Conservation (phyloP, 495 filamentous ascomycete species). For the Penicillium crystallinum region DNA sequence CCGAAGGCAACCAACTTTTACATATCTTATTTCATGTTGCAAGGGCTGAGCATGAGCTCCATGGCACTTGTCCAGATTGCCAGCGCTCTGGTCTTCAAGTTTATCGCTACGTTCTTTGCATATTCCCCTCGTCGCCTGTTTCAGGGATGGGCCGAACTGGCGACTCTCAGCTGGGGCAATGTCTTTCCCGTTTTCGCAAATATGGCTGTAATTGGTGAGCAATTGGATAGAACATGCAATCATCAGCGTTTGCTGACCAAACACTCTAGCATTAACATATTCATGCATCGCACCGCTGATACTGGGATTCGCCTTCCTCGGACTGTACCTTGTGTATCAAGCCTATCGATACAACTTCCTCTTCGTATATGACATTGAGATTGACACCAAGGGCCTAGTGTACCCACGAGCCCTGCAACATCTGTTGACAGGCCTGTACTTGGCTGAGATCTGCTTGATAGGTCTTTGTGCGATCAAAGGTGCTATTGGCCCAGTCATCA, state of each 20-base stretch:
- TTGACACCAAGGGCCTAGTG: conserved; percentile 85
- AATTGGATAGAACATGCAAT: background rate
- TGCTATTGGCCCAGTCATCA: conserved; percentile 66
- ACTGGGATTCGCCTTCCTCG: conserved; percentile 74
- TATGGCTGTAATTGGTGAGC: conserved; percentile 69
- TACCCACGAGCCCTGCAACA: conserved; percentile 87
- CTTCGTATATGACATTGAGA: conserved; percentile 73
- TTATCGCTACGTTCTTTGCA: conserved; percentile 63
- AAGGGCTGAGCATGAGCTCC: conserved; percentile 71
- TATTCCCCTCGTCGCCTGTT: conserved; percentile 63
- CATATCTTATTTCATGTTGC: conserved; percentile 85
- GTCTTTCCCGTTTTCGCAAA: conserved; percentile 83
- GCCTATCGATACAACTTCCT: conserved; percentile 91
- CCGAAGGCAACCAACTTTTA: conserved; percentile 86
- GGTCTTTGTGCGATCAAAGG: conserved; percentile 71
- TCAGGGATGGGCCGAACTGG: conserved; percentile 56
- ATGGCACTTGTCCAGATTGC: conserved; percentile 66
- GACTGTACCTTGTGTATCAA: conserved; percentile 75
- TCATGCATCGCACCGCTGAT: conserved; percentile 81
- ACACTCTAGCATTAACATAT: conserved; percentile 60
- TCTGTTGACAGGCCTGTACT: conserved; percentile 75
- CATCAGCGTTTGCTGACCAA: background rate
- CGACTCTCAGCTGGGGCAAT: conserved; percentile 71
- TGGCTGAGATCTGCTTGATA: conserved; percentile 78
- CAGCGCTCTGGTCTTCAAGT: conserved; percentile 66